Evolutionary conservation across 1,284 basidiomycete species (phyloP).

Genomic region (Melampsora allii-populina): DNA sequence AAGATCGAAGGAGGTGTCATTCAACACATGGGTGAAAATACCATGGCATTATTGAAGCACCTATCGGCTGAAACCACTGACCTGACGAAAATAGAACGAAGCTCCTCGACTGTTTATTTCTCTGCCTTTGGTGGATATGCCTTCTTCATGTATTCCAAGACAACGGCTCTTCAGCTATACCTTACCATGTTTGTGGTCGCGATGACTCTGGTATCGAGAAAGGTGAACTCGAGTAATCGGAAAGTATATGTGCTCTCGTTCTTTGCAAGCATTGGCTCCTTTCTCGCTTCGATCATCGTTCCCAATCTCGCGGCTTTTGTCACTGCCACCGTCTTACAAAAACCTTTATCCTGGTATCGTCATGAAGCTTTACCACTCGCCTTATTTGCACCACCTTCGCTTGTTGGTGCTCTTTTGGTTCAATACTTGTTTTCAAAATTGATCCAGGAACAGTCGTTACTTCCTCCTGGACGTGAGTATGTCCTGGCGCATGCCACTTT

Average conservation of each 20-base stretch:
- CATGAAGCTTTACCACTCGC: conserved; percentile 17
- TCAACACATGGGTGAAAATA: conserved; percentile 89
- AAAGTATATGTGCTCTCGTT: conserved; percentile 46
- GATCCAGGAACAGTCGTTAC: conserved; percentile 61
- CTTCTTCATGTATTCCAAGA: conserved; percentile 69
- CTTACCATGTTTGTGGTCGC: conserved; percentile 53
- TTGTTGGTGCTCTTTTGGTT: conserved; percentile 75
- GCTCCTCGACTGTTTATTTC: conserved; percentile 63
- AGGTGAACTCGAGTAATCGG: conserved; percentile 19
- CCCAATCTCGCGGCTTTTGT: conserved; percentile 71
- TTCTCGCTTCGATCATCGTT: conserved; percentile 58
- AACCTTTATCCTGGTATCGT: conserved; percentile 56
- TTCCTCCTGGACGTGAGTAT: conserved; percentile 43
- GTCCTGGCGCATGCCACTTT: conserved; percentile 32
- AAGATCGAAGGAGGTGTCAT: conserved; percentile 73
- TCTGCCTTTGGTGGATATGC: conserved; percentile 66
- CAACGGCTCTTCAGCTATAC: conserved; percentile 69
- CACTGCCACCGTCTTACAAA: conserved; percentile 65
- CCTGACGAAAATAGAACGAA: conserved; percentile 63
- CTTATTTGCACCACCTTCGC: conserved; percentile 15
- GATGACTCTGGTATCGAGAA: conserved; percentile 43
- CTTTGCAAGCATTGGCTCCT: conserved; percentile 46
- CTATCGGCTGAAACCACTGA: conserved; percentile 65
- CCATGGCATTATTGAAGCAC: conserved; percentile 73
- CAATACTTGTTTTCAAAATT: conserved; percentile 70